phyloP scores from a whole-genome alignment of 2,329 filamentous ascomycete species.

The Penicillium sclerotigenum region DNA sequence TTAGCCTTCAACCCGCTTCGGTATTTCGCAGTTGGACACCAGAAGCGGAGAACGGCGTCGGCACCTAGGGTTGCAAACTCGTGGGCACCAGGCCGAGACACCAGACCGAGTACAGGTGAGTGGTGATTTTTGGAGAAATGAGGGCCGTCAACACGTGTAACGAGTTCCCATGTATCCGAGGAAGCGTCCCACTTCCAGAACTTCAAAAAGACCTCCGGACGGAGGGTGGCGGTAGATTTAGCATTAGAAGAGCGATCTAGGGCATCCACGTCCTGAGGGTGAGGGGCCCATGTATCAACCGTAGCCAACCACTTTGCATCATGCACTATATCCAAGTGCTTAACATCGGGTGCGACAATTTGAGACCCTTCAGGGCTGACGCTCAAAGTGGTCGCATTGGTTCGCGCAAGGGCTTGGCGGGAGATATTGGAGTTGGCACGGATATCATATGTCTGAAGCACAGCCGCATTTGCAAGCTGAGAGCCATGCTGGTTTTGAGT shows the following conservation, averaged over 20 bases:
- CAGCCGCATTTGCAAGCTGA: conserved; percentile 52
- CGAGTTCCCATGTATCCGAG: conserved; percentile 65
- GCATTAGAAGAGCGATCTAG: conserved; percentile 39
- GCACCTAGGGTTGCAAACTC: conserved; percentile 83
- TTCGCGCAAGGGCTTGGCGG: conserved; percentile 85
- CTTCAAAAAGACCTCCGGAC: conserved; percentile 74
- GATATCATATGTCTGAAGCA: conserved; percentile 83
- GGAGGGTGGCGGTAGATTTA: conserved; percentile 37
- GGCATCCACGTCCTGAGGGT: conserved; percentile 63
- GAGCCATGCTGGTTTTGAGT: conserved; percentile 31
- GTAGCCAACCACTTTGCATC: conserved; percentile 90
- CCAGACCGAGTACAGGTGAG: conserved; percentile 67
- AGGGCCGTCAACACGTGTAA: conserved; percentile 78
- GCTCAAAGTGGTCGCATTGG: conserved; percentile 79
- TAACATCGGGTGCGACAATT: conserved; percentile 75
- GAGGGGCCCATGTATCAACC: conserved; percentile 84
- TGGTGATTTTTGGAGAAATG: conserved; percentile 59
- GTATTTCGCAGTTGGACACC: conserved; percentile 70
- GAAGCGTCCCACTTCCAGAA: conserved; percentile 73
- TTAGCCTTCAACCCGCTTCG: conserved; percentile 66
- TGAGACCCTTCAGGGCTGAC: conserved; percentile 67
- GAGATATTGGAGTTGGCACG: conserved; percentile 70
- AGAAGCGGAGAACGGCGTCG: conserved; percentile 74
- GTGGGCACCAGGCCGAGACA: conserved; percentile 63
- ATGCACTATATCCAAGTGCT: conserved; percentile 68